Conservation (phyloP, 2,329 filamentous ascomycete genomes). For the Amphichorda felina region DNA sequence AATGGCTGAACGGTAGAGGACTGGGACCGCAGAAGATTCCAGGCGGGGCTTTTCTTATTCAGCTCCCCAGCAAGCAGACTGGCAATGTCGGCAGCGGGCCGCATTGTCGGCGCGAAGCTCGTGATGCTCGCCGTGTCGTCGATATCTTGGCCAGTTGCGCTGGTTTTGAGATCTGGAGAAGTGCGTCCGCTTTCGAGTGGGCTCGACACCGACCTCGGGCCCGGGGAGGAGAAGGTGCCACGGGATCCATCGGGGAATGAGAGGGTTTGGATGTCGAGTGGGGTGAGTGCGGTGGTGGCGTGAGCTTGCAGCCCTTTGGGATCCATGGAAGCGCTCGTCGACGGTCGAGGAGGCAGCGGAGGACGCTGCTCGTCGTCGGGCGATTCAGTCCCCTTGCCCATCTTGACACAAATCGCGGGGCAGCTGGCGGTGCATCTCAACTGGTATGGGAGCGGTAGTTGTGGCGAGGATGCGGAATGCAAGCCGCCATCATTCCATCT, state of each 20-base stretch:
- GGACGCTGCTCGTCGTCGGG: constrained; percentile 33
- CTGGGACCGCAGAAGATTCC: constrained; percentile 54
- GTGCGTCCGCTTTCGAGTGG: constrained; percentile 26
- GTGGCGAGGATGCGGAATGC: not conserved
- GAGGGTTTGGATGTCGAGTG: constrained; percentile 68
- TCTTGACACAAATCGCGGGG: not conserved
- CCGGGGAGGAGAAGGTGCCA: constrained; percentile 44
- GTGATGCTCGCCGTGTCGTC: constrained; percentile 55
- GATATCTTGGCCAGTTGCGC: constrained; percentile 26
- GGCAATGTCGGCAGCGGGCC: constrained; percentile 59
- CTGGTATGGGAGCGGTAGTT: constrained; percentile 6
- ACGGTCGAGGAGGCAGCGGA: constrained; percentile 41
- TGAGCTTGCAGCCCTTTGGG: constrained; percentile 39
- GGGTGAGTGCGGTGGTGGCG: constrained; percentile 75
- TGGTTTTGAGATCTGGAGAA: constrained; percentile 20
- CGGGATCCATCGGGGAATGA: constrained; percentile 59
- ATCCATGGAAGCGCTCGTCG: constrained; percentile 22
- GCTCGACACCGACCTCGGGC: constrained; percentile 20
- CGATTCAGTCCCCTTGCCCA: constrained; percentile 13
- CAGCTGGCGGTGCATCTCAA: constrained; percentile 1
- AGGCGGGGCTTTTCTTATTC: constrained; percentile 53
- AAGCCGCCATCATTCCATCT: constrained; percentile 17
- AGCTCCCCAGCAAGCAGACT: constrained; percentile 68
- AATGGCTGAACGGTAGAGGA: constrained; percentile 49
- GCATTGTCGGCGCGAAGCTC: constrained; percentile 54